phyloP scores from a whole-genome alignment of 1,139 yeast species.

The Geotrichum europaeum region DNA sequence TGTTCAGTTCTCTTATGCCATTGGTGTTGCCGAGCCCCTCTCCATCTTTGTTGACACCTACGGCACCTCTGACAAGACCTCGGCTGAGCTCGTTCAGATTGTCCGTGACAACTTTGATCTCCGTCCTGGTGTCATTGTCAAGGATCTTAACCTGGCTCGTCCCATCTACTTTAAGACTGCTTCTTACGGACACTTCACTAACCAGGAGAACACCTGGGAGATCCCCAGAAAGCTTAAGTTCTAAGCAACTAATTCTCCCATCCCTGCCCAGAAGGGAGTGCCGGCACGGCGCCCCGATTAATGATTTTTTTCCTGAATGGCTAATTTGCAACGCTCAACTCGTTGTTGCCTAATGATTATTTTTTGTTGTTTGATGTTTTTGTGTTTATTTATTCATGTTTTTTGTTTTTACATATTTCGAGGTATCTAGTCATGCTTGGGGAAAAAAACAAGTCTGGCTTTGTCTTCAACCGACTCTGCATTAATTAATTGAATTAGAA shows the following conservation, averaged over 20 bases:
- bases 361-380: constrained; percentile 2
- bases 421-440: constrained; percentile 12
- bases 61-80: constrained; percentile 88
- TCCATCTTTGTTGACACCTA: constrained; percentile 95
- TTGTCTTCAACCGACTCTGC: constrained; percentile 20
- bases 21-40: constrained; percentile 99
- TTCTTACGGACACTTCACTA: constrained; percentile 98
- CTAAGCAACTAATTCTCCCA: constrained; percentile 37
- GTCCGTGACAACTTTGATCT: constrained; percentile 92
- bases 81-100: constrained; percentile 84
- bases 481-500: neutral
- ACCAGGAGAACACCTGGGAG: constrained; percentile 99
- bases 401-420: neutral
- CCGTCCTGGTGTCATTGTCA: constrained; percentile 99
- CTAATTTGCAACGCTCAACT: constrained; percentile 18
- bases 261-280: neutral
- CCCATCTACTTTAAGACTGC: constrained; percentile 99
- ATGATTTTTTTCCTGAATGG: constrained; percentile 16
- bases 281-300: constrained; percentile 1
- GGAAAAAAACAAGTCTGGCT: constrained; percentile 16
- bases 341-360: constrained; percentile 17
- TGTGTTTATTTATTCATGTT: constrained; percentile 7
- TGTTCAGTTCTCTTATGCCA: constrained; percentile 98
- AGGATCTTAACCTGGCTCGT: constrained; percentile 93
- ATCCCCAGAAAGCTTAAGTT: constrained; percentile 83